A percentile compares a stretch with the other conserved stretches of the same genome.
Evolutionary conservation across 345 rosid species (phyloP).

Genomic region (Geranium rotundifolium): DNA sequence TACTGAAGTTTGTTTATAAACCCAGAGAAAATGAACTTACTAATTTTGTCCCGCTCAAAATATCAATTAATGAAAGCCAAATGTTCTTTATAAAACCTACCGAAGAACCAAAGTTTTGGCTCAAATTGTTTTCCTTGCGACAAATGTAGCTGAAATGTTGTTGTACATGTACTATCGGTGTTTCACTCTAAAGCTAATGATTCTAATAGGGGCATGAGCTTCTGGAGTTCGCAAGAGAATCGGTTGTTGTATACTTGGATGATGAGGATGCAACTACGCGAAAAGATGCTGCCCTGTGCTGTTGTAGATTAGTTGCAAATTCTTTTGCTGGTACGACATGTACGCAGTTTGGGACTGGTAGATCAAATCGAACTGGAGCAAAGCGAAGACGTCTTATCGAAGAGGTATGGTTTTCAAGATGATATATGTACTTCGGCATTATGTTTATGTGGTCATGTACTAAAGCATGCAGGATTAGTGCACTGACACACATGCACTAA

Average conservation of each 20-base stretch:
- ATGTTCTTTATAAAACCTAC: not conserved
- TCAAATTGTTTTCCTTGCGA: not conserved
- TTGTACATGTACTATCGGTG: not conserved
- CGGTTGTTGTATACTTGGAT: constrained; percentile 77
- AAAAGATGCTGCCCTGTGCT: constrained; percentile 91
- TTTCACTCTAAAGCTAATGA: not conserved
- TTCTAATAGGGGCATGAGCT: constrained; percentile 40
- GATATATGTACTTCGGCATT: not conserved
- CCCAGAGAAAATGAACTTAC: too few species aligned
- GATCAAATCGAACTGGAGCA: constrained; percentile 70
- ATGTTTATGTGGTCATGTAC: too few species aligned
- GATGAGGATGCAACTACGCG: constrained; percentile 84
- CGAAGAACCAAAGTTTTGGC: not conserved
- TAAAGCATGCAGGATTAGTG: too few species aligned
- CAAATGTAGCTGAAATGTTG: not conserved
- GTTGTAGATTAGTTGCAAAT: constrained; percentile 79
- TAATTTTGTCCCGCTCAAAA: not conserved
- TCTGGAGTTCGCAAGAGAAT: constrained; percentile 88
- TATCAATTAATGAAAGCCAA: not conserved
- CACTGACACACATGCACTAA: too few species aligned
- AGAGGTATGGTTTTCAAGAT: constrained; percentile 44
- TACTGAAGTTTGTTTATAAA: too few species aligned
- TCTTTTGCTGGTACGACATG: constrained; percentile 43
- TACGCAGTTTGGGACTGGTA: constrained; percentile 54
- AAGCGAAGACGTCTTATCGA: constrained; percentile 76